phyloP scores from a whole-genome alignment of 495 filamentous ascomycete species.

The Podospora pseudocomata region DNA sequence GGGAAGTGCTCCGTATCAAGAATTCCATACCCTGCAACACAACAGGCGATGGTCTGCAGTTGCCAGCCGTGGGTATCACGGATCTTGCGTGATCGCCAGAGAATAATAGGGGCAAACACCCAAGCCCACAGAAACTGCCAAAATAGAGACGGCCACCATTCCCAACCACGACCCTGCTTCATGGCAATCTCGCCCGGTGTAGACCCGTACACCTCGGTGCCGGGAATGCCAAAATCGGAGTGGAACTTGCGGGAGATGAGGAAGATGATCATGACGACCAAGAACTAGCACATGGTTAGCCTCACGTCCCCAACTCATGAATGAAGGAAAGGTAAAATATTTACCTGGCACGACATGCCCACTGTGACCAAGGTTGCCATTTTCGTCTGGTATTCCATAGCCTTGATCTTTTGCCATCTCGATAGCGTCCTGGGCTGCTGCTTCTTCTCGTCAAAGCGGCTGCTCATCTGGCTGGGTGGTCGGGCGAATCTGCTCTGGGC shows the following conservation, averaged over 20 bases:
- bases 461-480: slow-evolving; percentile 23
- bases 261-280: slow-evolving; percentile 60
- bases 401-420: background rate
- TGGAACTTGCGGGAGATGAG: slow-evolving; percentile 65
- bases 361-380: slow-evolving; percentile 47
- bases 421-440: background rate
- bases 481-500: slow-evolving; percentile 45
- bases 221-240: slow-evolving; percentile 37
- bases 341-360: slow-evolving; percentile 54
- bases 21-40: slow-evolving; percentile 48
- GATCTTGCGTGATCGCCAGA: slow-evolving; percentile 47
- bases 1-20: background rate
- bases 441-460: slow-evolving; percentile 28
- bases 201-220: slow-evolving; percentile 42
- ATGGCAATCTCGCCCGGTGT: slow-evolving; percentile 47
- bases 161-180: slow-evolving; percentile 53
- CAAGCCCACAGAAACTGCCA: slow-evolving; percentile 64
- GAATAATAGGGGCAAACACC: slow-evolving; percentile 45
- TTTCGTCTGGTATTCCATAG: slow-evolving; percentile 44
- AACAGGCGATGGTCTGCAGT: slow-evolving; percentile 59
- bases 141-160: slow-evolving; percentile 64
- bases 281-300: slow-evolving; percentile 36
- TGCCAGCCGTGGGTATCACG: slow-evolving; percentile 66
- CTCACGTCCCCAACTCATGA: background rate
- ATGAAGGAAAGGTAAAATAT: slow-evolving; percentile 3